phyloP scores from a whole-genome alignment of 805 yeast genomes.

The Saturnispora quitensis region DNA sequence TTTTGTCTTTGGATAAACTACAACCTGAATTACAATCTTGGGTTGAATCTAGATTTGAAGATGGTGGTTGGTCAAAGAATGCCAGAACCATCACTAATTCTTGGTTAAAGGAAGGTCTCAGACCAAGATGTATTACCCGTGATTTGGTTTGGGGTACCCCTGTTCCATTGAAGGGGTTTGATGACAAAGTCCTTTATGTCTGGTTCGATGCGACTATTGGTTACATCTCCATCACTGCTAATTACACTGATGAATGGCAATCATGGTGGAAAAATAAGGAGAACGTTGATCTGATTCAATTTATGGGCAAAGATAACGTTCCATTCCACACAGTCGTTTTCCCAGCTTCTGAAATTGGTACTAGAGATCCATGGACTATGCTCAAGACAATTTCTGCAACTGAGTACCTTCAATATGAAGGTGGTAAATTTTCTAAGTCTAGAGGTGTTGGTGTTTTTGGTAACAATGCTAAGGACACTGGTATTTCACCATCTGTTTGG shows the following conservation, averaged over 20 bases:
- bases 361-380: constrained; percentile 82
- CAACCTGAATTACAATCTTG: constrained; percentile 69
- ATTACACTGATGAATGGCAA: constrained; percentile 71
- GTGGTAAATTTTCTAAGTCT: constrained; percentile 97
- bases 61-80: constrained; percentile 89
- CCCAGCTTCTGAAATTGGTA: constrained; percentile 90
- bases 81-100: constrained; percentile 80
- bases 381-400: constrained; percentile 88
- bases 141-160: constrained; percentile 98
- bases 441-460: constrained; percentile 98
- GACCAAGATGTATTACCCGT: constrained; percentile 93
- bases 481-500: constrained; percentile 90
- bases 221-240: constrained; percentile 91
- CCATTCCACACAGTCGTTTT: constrained; percentile 98
- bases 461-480: constrained; percentile 91
- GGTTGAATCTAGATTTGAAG: constrained; percentile 55
- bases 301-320: constrained; percentile 99
- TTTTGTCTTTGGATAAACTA: constrained; percentile 72
- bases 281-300: constrained; percentile 86
- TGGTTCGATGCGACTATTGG: constrained; percentile 99
- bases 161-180: constrained; percentile 80
- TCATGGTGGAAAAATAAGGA: constrained; percentile 44
- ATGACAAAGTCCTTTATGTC: constrained; percentile 88
- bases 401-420: constrained; percentile 94
- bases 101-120: constrained; percentile 90